These are phyloP conservation scores for Cucurbitaria berberidis DNA, from an alignment of 2,329 filamentous ascomycete genomes.

Conservation along the genomic window DNA sequence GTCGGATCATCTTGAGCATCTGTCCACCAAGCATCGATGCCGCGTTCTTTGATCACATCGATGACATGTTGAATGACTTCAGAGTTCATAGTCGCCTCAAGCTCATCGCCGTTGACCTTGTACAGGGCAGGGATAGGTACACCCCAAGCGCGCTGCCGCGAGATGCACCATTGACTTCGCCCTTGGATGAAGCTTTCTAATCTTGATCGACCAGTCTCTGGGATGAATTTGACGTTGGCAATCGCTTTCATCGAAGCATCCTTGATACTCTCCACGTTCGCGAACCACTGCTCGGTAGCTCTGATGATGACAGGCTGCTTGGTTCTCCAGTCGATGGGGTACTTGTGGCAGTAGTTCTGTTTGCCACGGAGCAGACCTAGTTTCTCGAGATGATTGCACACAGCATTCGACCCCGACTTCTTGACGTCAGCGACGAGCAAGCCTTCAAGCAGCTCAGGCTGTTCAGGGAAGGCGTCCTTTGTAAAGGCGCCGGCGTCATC, in stretches of 20 bases:
- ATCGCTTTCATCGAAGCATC: slow-evolving; percentile 73
- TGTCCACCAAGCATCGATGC: slow-evolving; percentile 94
- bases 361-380: slow-evolving; percentile 65
- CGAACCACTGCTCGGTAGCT: slow-evolving; percentile 97
- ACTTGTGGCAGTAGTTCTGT: slow-evolving; percentile 84
- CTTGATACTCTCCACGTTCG: slow-evolving; percentile 86
- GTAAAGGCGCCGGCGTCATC: slow-evolving; percentile 84
- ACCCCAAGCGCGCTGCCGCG: slow-evolving; percentile 92
- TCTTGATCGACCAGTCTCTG: slow-evolving; percentile 72
- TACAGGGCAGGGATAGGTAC: slow-evolving; percentile 95
- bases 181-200: slow-evolving; percentile 86
- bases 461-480: slow-evolving; percentile 73
- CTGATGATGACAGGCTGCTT: slow-evolving; percentile 90
- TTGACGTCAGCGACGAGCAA: slow-evolving; percentile 75
- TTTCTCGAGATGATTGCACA: slow-evolving; percentile 70
- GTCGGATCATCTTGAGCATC: slow-evolving; percentile 75
- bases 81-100: slow-evolving; percentile 75
- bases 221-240: slow-evolving; percentile 76
- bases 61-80: slow-evolving; percentile 87
- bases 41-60: slow-evolving; percentile 73
- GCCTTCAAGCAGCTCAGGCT: slow-evolving; percentile 71
- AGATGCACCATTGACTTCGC: slow-evolving; percentile 97
- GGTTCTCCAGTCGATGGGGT: slow-evolving; percentile 97
- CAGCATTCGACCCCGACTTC: slow-evolving; percentile 57
- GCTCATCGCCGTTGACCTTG: slow-evolving; percentile 65